phyloP scores from a whole-genome alignment of 2,329 filamentous ascomycete species.

The Penicillium psychrosexuale region DNA sequence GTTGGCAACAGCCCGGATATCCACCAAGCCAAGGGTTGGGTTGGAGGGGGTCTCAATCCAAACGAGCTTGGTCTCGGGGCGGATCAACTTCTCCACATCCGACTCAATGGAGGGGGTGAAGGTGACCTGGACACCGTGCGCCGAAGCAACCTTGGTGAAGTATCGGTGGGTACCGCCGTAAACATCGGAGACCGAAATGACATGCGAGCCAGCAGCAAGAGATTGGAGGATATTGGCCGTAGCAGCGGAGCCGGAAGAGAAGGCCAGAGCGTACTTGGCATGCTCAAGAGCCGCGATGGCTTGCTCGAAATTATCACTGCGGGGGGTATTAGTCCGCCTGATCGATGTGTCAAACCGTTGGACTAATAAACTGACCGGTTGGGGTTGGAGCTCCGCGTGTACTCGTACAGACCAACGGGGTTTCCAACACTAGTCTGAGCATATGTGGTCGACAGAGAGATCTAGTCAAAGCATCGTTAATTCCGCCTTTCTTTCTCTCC shows the following conservation, averaged over 20 bases:
- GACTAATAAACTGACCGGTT: slow-evolving; percentile 58
- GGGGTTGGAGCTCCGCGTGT: slow-evolving; percentile 88
- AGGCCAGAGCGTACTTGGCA: slow-evolving; percentile 87
- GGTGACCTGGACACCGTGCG: slow-evolving; percentile 89
- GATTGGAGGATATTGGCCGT: slow-evolving; percentile 93
- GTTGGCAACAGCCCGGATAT: slow-evolving; percentile 80
- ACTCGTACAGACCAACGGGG: slow-evolving; percentile 87
- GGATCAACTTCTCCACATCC: slow-evolving; percentile 81
- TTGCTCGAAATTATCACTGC: slow-evolving; percentile 81
- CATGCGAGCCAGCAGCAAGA: slow-evolving; percentile 83
- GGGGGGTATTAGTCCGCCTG: slow-evolving; percentile 4
- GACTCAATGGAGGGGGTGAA: slow-evolving; percentile 91
- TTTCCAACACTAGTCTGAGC: slow-evolving; percentile 85
- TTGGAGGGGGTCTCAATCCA: slow-evolving; percentile 98
- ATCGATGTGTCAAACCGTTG: not conserved
- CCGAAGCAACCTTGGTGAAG: slow-evolving; percentile 95
- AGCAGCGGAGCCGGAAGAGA: slow-evolving; percentile 88
- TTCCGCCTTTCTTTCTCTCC: slow-evolving; percentile 3
- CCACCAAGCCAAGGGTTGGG: slow-evolving; percentile 86
- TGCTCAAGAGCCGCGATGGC: slow-evolving; percentile 90
- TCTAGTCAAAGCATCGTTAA: slow-evolving; percentile 45
- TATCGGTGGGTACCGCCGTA: slow-evolving; percentile 98
- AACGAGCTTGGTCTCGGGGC: slow-evolving; percentile 82
- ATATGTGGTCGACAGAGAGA: slow-evolving; percentile 94
- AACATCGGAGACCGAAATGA: slow-evolving; percentile 94